phyloP scores from a whole-genome alignment of 2,329 filamentous ascomycete genomes.

The Mollisiaceae sp. region DNA sequence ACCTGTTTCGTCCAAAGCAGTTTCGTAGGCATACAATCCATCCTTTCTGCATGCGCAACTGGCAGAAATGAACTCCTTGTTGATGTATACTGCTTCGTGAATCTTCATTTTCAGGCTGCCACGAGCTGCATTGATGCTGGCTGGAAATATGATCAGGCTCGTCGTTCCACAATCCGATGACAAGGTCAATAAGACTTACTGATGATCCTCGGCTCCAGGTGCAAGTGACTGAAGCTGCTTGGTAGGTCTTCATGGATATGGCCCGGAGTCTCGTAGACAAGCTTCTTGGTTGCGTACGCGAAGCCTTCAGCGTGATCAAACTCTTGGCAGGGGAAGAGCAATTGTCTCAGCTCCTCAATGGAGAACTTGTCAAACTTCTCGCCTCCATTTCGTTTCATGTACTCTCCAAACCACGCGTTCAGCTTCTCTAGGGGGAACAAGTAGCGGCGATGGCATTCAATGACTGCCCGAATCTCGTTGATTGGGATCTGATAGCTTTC shows the following conservation, averaged over 20 bases:
- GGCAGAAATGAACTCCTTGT: neutral
- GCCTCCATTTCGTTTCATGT: neutral
- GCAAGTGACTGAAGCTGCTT: neutral
- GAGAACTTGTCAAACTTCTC: neutral
- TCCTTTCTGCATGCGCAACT: constrained; percentile 18
- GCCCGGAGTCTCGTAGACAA: constrained; percentile 10
- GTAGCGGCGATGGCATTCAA: neutral
- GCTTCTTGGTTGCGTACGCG: constrained; percentile 17
- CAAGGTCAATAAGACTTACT: constrained; percentile 10
- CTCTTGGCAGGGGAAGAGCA: constrained; percentile 3
- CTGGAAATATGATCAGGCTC: neutral
- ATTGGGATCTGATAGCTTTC: constrained; percentile 3
- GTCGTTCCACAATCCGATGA: neutral
- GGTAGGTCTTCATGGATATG: constrained; percentile 13
- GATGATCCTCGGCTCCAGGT: constrained; percentile 15
- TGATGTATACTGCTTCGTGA: constrained; percentile 17
- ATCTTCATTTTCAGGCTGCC: constrained; percentile 20
- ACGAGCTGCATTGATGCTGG: constrained; percentile 20
- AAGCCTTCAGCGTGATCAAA: constrained; percentile 21
- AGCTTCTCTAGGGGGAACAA: neutral
- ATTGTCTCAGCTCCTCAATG: neutral
- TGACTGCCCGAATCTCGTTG: neutral
- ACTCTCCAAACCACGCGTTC: constrained; percentile 10
- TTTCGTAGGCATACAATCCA: constrained; percentile 14
- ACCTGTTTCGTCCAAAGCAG: constrained; percentile 18